Evolutionary conservation across 768 basidiomycete species (phyloP).

Genomic region (Sutorius australiensis): DNA sequence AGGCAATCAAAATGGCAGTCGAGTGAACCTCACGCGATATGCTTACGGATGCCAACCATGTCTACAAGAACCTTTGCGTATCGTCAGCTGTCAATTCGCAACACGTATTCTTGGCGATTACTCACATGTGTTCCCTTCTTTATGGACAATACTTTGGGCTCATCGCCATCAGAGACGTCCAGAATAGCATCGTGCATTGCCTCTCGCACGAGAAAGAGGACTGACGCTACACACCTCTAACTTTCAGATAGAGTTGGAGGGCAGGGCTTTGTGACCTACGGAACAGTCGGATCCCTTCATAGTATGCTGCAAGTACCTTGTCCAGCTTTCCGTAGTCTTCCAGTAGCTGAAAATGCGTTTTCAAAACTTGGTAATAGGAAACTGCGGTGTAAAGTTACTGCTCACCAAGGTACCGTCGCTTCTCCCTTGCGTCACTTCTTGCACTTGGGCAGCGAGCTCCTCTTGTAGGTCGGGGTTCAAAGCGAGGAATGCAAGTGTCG

Average conservation of each 20-base stretch:
- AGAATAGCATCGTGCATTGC: conserved; percentile 26
- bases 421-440: conserved; percentile 21
- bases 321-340: conserved; percentile 29
- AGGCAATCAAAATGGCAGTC: background rate
- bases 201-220: conserved; percentile 28
- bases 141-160: conserved; percentile 17
- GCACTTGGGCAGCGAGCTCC: conserved; percentile 30
- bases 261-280: conserved; percentile 20
- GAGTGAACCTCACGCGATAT: background rate
- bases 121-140: conserved; percentile 24
- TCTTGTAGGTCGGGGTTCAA: conserved; percentile 30
- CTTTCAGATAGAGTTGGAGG: background rate
- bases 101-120: background rate
- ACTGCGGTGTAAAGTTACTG: background rate
- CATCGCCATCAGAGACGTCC: conserved; percentile 14
- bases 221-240: conserved; percentile 23
- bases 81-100: background rate
- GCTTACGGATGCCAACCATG: conserved; percentile 29
- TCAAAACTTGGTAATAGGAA: background rate
- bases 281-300: conserved; percentile 34
- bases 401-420: conserved; percentile 17
- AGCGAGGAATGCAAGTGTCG: conserved; percentile 31
- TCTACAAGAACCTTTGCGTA: conserved; percentile 24
- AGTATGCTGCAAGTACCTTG: conserved; percentile 28
- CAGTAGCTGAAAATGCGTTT: conserved; percentile 5